A percentile compares a stretch with the other conserved stretches of the same genome.
phyloP scores from a whole-genome alignment of 192 early-diverging fungal species.

The Linderina pennispora region DNA sequence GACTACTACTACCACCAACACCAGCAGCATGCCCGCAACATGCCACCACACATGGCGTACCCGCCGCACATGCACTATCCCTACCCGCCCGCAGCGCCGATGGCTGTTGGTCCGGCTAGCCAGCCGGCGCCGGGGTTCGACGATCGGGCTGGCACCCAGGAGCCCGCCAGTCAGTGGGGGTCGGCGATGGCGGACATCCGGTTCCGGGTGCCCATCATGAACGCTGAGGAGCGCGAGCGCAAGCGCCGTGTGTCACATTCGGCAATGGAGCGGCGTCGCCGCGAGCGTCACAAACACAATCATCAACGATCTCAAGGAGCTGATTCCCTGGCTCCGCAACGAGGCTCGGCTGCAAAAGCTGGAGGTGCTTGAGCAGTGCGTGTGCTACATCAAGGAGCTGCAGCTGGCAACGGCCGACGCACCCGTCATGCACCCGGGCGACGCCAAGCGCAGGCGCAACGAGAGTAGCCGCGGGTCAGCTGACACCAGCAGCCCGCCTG shows the following conservation, averaged over 20 bases:
- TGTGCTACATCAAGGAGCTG: conserved; percentile 31
- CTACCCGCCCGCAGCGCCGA: background rate
- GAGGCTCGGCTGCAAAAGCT: conserved; percentile 32
- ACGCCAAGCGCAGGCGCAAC: background rate
- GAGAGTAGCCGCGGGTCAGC: no score
- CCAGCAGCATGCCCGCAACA: background rate
- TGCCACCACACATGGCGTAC: background rate
- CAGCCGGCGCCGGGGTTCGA: no score
- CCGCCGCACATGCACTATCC: background rate
- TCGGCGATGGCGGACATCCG: background rate
- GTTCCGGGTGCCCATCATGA: conserved; percentile 1
- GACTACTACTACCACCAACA: background rate
- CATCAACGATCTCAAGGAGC: conserved; percentile 64
- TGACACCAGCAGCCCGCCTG: no score
- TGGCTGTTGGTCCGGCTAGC: no score
- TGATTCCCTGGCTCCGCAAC: conserved; percentile 53
- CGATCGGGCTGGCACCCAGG: no score
- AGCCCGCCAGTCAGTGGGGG: background rate
- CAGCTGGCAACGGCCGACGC: background rate
- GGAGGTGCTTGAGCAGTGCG: conserved; percentile 29
- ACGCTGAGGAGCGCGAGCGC: conserved; percentile 52
- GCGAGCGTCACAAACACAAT: conserved; percentile 83
- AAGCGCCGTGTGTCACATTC: conserved; percentile 78
- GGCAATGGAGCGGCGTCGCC: conserved; percentile 74
- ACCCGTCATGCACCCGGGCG: background rate